These are phyloP conservation scores for Capronia coronata DNA, from an alignment of 2,329 filamentous ascomycete genomes.

Conservation along the genomic window DNA sequence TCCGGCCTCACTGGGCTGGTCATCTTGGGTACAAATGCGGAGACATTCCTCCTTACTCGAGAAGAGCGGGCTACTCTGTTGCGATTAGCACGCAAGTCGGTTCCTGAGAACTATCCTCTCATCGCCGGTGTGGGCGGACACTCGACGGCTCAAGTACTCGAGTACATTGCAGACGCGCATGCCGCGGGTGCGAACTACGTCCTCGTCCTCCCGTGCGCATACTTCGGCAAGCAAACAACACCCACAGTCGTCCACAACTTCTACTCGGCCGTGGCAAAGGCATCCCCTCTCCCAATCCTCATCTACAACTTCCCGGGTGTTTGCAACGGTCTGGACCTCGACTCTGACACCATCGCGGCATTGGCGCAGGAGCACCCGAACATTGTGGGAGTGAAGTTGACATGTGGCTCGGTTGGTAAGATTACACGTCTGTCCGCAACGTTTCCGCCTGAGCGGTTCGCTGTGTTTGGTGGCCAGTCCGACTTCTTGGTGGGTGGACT, in stretches of 20 bases:
- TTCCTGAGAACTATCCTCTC: slow-evolving; percentile 48
- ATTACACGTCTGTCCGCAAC: slow-evolving; percentile 50
- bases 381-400: slow-evolving; percentile 60
- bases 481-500: slow-evolving; percentile 60
- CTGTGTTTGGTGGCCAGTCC: slow-evolving; percentile 64
- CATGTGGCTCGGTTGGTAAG: slow-evolving; percentile 57
- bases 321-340: slow-evolving; percentile 61
- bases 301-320: slow-evolving; percentile 64
- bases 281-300: slow-evolving; percentile 51
- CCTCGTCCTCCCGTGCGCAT: slow-evolving; percentile 56
- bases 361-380: slow-evolving; percentile 48
- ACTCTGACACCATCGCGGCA: slow-evolving; percentile 54
- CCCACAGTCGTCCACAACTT: slow-evolving; percentile 53
- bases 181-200: slow-evolving; percentile 56
- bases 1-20: slow-evolving; percentile 49
- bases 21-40: slow-evolving; percentile 51
- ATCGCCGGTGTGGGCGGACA: slow-evolving; percentile 60
- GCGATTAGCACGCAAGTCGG: slow-evolving; percentile 47
- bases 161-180: slow-evolving; percentile 54
- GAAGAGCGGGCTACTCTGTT: slow-evolving; percentile 53
- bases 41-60: slow-evolving; percentile 52
- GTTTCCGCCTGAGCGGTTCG: slow-evolving; percentile 52
- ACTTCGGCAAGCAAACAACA: slow-evolving; percentile 58
- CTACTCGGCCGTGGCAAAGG: slow-evolving; percentile 50
- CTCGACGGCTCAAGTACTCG: slow-evolving; percentile 57